Percentiles rank a stretch among this genome's conserved stretches.
These are phyloP conservation scores for Coelastrella sp. DNA, from an alignment of 139 green algal species.

Conservation along the genomic window DNA sequence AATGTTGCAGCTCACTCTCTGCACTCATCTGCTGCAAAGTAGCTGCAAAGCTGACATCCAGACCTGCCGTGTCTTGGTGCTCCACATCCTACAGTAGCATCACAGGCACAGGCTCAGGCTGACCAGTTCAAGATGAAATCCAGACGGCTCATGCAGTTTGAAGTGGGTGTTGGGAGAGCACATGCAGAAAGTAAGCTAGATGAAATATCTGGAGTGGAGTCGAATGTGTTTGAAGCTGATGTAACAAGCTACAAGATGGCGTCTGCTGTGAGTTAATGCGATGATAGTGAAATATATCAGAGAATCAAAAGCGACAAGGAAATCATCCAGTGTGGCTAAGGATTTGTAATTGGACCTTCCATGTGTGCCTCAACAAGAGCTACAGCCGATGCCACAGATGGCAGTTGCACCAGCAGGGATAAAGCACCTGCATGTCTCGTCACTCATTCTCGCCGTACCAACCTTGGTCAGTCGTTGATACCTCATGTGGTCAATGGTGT, in stretches of 20 bases:
- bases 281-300: too few species aligned
- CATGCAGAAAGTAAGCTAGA: too few species aligned
- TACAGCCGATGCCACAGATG: neutral
- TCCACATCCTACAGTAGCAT: slow-evolving; percentile 12
- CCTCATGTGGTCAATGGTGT: neutral
- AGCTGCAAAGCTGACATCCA: neutral
- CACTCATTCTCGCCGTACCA: neutral
- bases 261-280: too few species aligned
- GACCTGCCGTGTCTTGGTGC: neutral
- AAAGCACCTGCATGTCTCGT: neutral
- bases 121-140: neutral
- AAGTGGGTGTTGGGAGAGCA: too few species aligned
- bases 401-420: neutral
- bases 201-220: too few species aligned
- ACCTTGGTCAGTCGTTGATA: slow-evolving; percentile 26
- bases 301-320: too few species aligned
- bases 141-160: too few species aligned
- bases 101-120: neutral
- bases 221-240: too few species aligned
- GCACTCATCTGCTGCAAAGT: neutral
- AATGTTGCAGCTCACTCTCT: neutral
- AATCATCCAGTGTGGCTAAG: too few species aligned
- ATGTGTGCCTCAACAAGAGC: neutral
- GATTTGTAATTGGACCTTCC: too few species aligned
- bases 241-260: too few species aligned